Base-by-base conservation (phyloP, 2,329 filamentous ascomycete genomes). In the Moelleriella libera region DNA sequence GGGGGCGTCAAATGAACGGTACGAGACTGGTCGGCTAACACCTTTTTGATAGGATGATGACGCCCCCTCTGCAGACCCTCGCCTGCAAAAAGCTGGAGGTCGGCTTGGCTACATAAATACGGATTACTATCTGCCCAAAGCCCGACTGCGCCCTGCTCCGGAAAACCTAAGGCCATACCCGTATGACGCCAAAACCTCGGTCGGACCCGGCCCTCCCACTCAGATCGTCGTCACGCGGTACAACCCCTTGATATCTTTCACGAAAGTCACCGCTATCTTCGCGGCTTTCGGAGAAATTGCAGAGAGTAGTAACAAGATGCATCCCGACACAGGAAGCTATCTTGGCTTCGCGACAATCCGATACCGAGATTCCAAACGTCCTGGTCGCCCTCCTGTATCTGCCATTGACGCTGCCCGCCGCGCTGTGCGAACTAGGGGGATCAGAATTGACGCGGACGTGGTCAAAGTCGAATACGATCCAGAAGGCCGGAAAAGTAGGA, bases 201-300 rank as follows among this genome's bases (percentile, higher is more conserved):
- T 94, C 56, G 90, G 89, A 0, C 87, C 88, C 29, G 88, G 88
- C 0, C 90, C 90, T 11, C 87, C 92, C 2, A 88, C 85, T 2
- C 88, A 95, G 61, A 80, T 98, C 45, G 83, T 97, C 4, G 88
- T 96, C 21, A 89, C 82, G n/a, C 88, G 88, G n/a, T 96, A 96
- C 62, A 92, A 97, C 63, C 89, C 90, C 6, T 70, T 97, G 53
- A 83, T 85, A 41, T 78, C 87, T 10, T 86, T 94, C 56, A 76
- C 80, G 48, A 85, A 87, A 57, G 75, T 95, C 45, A 78, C 77
- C 14, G 78, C 83, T 43, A 76, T 86, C 47, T 94, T 94, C 61
- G 78, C 82, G 14, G 79, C 77, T 3, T 94, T 85, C 66, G 88
- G 88, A 47, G 87, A 95, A 49, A 89, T 98, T 52, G 83, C 84